Conservation (phyloP, 2,329 filamentous ascomycete species). For the Ascochyta rabiei region DNA sequence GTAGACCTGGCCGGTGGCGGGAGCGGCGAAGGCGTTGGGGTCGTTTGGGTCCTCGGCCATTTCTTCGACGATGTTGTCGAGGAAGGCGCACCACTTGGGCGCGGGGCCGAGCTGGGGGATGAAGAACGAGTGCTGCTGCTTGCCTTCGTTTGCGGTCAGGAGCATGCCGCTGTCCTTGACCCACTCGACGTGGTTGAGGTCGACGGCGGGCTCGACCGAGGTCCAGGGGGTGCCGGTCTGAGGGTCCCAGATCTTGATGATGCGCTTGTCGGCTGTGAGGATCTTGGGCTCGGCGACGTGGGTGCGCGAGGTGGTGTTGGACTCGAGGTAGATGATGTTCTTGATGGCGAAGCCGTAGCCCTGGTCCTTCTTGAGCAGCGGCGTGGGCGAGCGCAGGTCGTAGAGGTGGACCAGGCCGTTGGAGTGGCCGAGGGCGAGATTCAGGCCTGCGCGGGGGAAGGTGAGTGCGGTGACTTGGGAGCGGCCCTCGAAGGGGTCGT, state of each 20-base stretch:
- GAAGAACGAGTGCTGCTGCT: conserved; percentile 93
- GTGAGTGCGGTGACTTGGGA: conserved; percentile 83
- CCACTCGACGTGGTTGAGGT: conserved; percentile 94
- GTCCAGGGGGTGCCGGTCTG: conserved; percentile 87
- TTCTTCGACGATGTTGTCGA: conserved; percentile 97
- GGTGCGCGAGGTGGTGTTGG: conserved; percentile 69
- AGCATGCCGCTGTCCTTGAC: conserved; percentile 93
- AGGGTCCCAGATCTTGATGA: conserved; percentile 96
- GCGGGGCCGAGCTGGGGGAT: conserved; percentile 92
- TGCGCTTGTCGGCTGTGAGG: conserved; percentile 88
- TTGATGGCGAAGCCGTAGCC: conserved; percentile 93
- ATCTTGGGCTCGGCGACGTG: conserved; percentile 75
- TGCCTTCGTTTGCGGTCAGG: conserved; percentile 93
- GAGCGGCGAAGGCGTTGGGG: conserved; percentile 59
- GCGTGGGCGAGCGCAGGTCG: conserved; percentile 85
- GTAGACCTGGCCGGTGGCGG: conserved; percentile 79
- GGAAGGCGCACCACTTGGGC: conserved; percentile 93
- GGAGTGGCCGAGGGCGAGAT: conserved; percentile 84
- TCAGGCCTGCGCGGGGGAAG: conserved; percentile 83
- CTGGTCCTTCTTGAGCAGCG: conserved; percentile 90
- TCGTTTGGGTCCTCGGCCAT: conserved; percentile 85
- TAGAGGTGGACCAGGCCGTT: conserved; percentile 88
- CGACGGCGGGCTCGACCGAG: conserved; percentile 90
- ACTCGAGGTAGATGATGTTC: conserved; percentile 73
- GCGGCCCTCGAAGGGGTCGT: conserved; percentile 47